Evolutionary conservation across 495 filamentous ascomycete species (phyloP), one percentile per base, ranked within the genome.

Genomic region (Xylaria longipes): DNA sequence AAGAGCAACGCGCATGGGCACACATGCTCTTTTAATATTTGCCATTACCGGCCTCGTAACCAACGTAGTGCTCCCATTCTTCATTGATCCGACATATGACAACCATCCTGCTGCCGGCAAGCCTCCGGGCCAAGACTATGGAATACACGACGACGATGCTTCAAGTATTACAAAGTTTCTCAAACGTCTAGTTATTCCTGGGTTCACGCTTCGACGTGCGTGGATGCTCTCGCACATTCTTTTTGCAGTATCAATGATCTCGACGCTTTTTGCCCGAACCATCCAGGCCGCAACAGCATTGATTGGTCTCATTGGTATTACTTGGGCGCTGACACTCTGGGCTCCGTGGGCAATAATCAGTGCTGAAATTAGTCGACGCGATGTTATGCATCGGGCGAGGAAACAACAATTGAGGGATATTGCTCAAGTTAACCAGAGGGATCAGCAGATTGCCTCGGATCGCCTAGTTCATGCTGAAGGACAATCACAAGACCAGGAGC

Each of bases 321-420:
- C 91, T 15, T 97, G 94, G 94, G 93, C 94, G 29, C 81, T 97
- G 63, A 93, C 94, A 25, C 86, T 94, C 39, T 97, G 94, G 94
- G 94, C 93, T 0, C 94, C 94, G 0, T 97, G 95, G 84, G 94
- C 94, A 45, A 90, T 97, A 72, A 97, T 97, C 76, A 91, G 91
- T 61, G 91, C 92, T 43, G 94, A 97, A 81, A 93, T 97, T 52
- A 89, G 89, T 61, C 91, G 90, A 65, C 89, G 93, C 39, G 92
- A 97, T 75, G 88, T 90, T 60, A 83, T 91, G 27, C 86, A 89
- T 61, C 90, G 92, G 27, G 80, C 86, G 25, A 84, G 83, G 50
- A 81, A 84, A 20, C 83, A 77, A 17, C 80, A 80, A 31, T 65
- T 81, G 45, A 77, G 74, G 29, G 65, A 72, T 39, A 54, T 80